These are phyloP conservation scores for Colletotrichum somersetense DNA, from an alignment of 2,329 filamentous ascomycete species.

Conservation along the genomic window DNA sequence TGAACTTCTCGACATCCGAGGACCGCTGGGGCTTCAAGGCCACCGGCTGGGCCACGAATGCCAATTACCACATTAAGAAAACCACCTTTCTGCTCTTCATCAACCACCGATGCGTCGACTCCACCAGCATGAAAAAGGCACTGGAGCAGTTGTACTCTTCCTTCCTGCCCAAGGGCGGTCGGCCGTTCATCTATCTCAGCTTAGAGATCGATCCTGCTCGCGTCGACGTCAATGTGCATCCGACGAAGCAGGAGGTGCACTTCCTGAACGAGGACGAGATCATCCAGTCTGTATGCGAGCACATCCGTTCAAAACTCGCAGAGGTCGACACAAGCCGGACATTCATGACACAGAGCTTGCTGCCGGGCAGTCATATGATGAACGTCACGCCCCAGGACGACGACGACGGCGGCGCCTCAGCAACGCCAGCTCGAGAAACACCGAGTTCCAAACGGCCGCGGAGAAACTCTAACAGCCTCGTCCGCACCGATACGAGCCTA, in stretches of 20 bases:
- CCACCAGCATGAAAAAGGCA: slow-evolving; percentile 86
- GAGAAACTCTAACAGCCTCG: slow-evolving; percentile 77
- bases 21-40: slow-evolving; percentile 87
- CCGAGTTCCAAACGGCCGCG: slow-evolving; percentile 53
- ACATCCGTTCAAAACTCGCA: slow-evolving; percentile 82
- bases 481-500: slow-evolving; percentile 88
- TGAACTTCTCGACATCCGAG: slow-evolving; percentile 80
- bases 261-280: slow-evolving; percentile 99
- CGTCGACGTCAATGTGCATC: slow-evolving; percentile 97
- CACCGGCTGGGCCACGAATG: slow-evolving; percentile 86
- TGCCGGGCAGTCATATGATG: slow-evolving; percentile 72
- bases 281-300: slow-evolving; percentile 84
- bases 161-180: slow-evolving; percentile 92
- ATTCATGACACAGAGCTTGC: slow-evolving; percentile 92
- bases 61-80: slow-evolving; percentile 94
- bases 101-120: slow-evolving; percentile 95
- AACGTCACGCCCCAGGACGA: slow-evolving; percentile 44
- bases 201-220: slow-evolving; percentile 92
- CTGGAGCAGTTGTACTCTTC: slow-evolving; percentile 89
- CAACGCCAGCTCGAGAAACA: slow-evolving; percentile 50
- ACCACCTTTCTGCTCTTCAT: slow-evolving; percentile 93
- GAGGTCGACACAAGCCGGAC: slow-evolving; percentile 93
- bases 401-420: slow-evolving; percentile 46
- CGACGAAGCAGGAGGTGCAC: slow-evolving; percentile 96
- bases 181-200: slow-evolving; percentile 93